phyloP scores from a whole-genome alignment of 1,139 yeast species.

The Saccharomyces uvarum region DNA sequence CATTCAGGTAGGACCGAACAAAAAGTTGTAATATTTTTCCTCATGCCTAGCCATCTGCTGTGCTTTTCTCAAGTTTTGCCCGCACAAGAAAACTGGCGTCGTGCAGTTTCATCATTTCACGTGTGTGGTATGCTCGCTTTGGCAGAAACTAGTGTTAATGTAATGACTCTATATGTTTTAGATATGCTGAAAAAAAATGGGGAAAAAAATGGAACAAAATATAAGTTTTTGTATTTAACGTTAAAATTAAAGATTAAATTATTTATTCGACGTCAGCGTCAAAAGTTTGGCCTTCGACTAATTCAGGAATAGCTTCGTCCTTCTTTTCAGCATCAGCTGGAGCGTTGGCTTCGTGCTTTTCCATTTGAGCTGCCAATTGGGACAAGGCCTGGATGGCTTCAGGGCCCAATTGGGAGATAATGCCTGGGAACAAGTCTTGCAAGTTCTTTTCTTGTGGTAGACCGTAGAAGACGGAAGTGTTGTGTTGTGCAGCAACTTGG shows the following conservation, averaged over 20 bases:
- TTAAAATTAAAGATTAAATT: slow-evolving; percentile 4
- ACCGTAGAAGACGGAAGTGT: slow-evolving; percentile 94
- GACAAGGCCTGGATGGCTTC: slow-evolving; percentile 88
- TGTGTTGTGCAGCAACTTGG: slow-evolving; percentile 84
- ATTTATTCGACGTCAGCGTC: slow-evolving; percentile 68
- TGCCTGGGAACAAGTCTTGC: slow-evolving; percentile 89
- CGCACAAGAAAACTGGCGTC: background rate
- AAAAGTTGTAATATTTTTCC: background rate
- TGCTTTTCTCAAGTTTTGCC: background rate
- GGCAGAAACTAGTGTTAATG: background rate
- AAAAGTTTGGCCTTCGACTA: slow-evolving; percentile 91
- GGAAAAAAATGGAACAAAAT: background rate
- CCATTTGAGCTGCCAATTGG: slow-evolving; percentile 84
- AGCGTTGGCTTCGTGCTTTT: slow-evolving; percentile 43
- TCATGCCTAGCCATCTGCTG: background rate
- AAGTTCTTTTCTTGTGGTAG: slow-evolving; percentile 89
- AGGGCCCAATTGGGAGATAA: slow-evolving; percentile 93
- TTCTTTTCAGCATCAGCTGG: slow-evolving; percentile 31
- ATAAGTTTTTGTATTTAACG: background rate
- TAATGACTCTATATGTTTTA: background rate
- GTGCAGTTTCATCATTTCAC: background rate
- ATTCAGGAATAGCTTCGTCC: slow-evolving; percentile 79
- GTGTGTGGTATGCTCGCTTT: background rate
- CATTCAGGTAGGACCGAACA: background rate
- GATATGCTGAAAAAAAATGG: background rate